Conservation (phyloP, 2,329 filamentous ascomycete genomes). For the Aaosphaeria pasadenensis region DNA sequence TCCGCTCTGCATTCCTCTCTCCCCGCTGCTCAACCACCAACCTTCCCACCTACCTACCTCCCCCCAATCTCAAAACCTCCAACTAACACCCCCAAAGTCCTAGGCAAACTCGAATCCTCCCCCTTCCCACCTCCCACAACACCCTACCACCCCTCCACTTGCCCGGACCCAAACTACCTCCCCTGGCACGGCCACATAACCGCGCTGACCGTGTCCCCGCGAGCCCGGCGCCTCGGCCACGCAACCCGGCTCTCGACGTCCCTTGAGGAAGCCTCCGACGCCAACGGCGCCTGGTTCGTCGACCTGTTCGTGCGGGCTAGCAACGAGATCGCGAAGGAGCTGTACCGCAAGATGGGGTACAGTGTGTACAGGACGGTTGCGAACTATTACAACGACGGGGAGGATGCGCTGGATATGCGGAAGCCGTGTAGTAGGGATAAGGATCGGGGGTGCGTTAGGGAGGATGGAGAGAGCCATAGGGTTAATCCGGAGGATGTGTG, state of each 20-base stretch:
- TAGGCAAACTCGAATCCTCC: slow-evolving; percentile 88
- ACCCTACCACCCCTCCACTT: slow-evolving; percentile 61
- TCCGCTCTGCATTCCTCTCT: background rate
- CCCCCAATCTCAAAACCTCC: background rate
- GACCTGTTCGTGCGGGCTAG: slow-evolving; percentile 90
- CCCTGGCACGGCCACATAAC: slow-evolving; percentile 99
- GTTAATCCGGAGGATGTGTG: slow-evolving; percentile 86
- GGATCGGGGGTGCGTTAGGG: slow-evolving; percentile 70
- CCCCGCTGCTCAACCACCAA: background rate
- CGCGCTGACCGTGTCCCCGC: slow-evolving; percentile 85
- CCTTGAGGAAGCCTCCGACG: slow-evolving; percentile 78
- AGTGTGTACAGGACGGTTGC: slow-evolving; percentile 84
- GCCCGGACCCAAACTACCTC: slow-evolving; percentile 66
- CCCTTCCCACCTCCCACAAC: slow-evolving; percentile 71
- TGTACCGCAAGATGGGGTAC: slow-evolving; percentile 89
- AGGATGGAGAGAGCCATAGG: slow-evolving; percentile 73
- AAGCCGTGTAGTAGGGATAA: slow-evolving; percentile 83
- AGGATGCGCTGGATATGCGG: slow-evolving; percentile 97
- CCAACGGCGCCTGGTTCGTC: slow-evolving; percentile 87
- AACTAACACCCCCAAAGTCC: slow-evolving; percentile 57
- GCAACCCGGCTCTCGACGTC: slow-evolving; percentile 79
- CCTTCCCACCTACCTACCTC: background rate
- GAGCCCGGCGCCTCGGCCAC: slow-evolving; percentile 80
- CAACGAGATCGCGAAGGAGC: slow-evolving; percentile 79
- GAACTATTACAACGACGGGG: slow-evolving; percentile 91